Conservation (phyloP, 306 rosid species). For the Astragalus membranaceus region DNA sequence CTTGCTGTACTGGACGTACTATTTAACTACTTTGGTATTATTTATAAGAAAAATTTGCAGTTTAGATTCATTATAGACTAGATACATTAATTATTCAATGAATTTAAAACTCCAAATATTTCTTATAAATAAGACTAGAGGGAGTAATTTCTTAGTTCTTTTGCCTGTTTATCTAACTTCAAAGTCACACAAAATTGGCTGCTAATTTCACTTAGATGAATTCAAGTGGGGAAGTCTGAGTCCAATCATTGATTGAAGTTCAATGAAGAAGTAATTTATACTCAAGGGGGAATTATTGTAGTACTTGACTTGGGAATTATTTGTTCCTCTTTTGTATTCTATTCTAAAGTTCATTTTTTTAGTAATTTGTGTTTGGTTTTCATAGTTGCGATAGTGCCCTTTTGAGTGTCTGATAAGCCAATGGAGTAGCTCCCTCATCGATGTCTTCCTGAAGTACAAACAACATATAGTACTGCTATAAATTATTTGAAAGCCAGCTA, state of each 20-base stretch:
- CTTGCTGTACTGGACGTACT: neutral
- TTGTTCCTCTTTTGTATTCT: neutral
- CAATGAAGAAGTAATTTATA: conserved; percentile 16
- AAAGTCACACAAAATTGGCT: conserved; percentile 5
- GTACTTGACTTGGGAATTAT: conserved; percentile 8
- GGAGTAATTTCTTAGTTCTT: neutral
- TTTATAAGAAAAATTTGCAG: no score
- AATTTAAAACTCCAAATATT: no score
- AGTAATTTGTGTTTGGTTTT: neutral
- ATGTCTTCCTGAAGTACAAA: neutral
- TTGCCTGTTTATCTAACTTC: neutral
- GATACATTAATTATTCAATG: no score
- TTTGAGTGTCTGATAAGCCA: conserved; percentile 17
- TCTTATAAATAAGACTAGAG: no score
- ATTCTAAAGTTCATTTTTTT: neutral
- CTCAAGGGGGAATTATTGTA: conserved; percentile 14
- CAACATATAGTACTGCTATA: neutral
- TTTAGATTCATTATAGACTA: no score
- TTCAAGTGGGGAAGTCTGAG: neutral
- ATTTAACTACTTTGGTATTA: no score
- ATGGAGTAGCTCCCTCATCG: neutral
- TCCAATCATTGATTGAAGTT: conserved; percentile 3
- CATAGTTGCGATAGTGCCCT: conserved; percentile 10
- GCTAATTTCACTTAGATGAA: neutral
- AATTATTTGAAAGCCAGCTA: conserved; percentile 19